Evolutionary conservation across 345 rosid species (phyloP), one percentile per base, ranked within the genome.

Genomic region (Citrus hindsii): DNA sequence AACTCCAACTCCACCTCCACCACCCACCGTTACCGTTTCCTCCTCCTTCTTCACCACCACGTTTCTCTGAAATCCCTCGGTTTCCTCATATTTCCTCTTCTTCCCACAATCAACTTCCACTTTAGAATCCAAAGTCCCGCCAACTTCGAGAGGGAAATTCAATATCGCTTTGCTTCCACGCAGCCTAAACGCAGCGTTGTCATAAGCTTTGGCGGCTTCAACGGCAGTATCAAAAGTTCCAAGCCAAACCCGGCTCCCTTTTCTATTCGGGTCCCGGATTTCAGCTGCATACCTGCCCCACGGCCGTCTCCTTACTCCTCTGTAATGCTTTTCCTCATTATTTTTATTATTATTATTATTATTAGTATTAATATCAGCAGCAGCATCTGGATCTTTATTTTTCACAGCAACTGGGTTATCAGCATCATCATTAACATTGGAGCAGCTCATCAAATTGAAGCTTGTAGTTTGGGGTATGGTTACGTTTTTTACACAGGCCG

Each of bases 251-350:
- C 99, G 85, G n/a, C 92, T 84, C 21, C 99, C 99, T 79, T 95
- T 95, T 46, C 79, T 80, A 76, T 90, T 92, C 4, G 99, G 99
- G 79, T 95, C 98, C 3, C 99, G 90, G 21, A 95, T 93, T 87
- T 93, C 99, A 25, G 98, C 97, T 2, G 98, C 98, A 75, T 81
- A 95, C 69, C 91, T 95, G 1, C 98, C 98, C 98, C 99, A 95
- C 2, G 97, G 99, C 55, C 99, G 79, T 27, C 97, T 83, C 71
- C 99, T 79, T 0, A 93, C 99, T 2, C 99, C 99, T 70, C 98
- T 86, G 83, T 93, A n/a, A 82, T 89, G 96, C 83, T 73, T 89
- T 56, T 85, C 84, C 51, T 46, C 14, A 46, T 1, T 46, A 3
- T 46, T 46, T 0, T 46, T 42, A 3, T 42, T 46, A 3, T 46